Conservation (phyloP, 345 rosid species). For the Bruguiera sexangula region DNA sequence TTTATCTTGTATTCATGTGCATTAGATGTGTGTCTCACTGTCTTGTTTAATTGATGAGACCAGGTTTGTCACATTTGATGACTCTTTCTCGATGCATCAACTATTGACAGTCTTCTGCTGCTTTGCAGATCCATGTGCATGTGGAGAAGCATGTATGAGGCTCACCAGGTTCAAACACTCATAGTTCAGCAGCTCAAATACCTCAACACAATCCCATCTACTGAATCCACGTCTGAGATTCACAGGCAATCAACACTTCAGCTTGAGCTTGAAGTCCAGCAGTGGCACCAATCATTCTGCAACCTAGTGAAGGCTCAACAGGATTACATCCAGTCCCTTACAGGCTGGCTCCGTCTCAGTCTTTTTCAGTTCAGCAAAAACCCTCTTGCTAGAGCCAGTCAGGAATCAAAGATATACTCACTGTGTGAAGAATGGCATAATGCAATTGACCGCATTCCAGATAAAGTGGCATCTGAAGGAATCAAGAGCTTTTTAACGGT, state of each 20-base stretch:
- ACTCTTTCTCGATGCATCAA: not conserved
- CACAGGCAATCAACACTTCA: conserved; percentile 86
- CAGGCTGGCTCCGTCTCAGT: conserved; percentile 93
- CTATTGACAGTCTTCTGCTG: not conserved
- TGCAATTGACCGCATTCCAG: conserved; percentile 81
- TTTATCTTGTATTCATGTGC: too few relatives aligned
- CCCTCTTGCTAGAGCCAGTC: conserved; percentile 41
- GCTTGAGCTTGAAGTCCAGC: conserved; percentile 88
- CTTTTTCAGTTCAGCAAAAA: conserved; percentile 79
- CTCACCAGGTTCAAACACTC: conserved; percentile 95
- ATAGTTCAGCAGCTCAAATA: conserved; percentile 95
- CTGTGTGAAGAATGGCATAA: conserved; percentile 89
- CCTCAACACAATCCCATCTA: conserved; percentile 77
- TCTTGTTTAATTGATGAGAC: too few relatives aligned
- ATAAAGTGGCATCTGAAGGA: conserved; percentile 97
- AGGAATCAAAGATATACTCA: conserved; percentile 74
- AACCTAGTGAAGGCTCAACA: conserved; percentile 71
- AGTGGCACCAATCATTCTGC: conserved; percentile 91
- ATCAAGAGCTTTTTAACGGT: conserved; percentile 79
- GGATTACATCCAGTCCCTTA: conserved; percentile 79
- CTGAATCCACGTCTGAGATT: conserved; percentile 85
- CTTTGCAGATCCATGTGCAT: conserved; percentile 73
- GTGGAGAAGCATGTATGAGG: conserved; percentile 99
- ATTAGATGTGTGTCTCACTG: too few relatives aligned
- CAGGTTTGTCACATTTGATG: not conserved